phyloP scores from a whole-genome alignment of 176 grass and related monocot genomes.

The Ampelocalamus luodianensis region DNA sequence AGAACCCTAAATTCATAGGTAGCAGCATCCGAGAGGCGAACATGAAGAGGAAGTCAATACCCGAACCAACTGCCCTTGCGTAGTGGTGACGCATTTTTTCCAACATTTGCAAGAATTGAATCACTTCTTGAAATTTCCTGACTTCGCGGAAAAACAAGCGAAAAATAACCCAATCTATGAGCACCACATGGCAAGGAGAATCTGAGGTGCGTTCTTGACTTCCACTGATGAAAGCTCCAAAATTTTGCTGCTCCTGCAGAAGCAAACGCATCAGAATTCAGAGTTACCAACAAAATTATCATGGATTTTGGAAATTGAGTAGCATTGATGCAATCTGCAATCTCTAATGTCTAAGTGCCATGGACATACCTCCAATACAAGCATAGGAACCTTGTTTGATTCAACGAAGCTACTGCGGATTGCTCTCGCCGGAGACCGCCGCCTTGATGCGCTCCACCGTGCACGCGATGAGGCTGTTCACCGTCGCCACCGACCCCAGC shows the following conservation, averaged over 20 bases:
- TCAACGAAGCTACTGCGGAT: conserved; percentile 56
- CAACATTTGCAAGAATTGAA: conserved; percentile 24
- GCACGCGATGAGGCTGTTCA: conserved; percentile 98
- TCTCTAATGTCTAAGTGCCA: not conserved
- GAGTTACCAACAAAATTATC: not conserved
- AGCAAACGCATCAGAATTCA: conserved; percentile 7
- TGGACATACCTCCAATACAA: conserved; percentile 41
- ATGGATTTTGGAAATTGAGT: not conserved
- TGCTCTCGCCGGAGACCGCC: conserved; percentile 68
- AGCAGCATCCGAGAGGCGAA: conserved; percentile 53
- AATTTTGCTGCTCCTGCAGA: conserved; percentile 57
- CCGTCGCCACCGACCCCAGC: conserved; percentile 85
- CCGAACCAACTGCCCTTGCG: conserved; percentile 98
- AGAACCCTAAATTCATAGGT: conserved; percentile 43
- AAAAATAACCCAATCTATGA: conserved; percentile 38
- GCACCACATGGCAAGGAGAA: conserved; percentile 97
- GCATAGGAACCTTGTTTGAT: conserved; percentile 36
- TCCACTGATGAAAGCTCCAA: conserved; percentile 79
- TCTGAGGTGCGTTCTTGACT: conserved; percentile 99
- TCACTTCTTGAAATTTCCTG: conserved; percentile 28
- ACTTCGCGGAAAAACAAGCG: conserved; percentile 14
- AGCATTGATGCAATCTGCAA: not conserved
- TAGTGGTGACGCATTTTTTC: conserved; percentile 63
- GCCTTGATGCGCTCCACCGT: conserved; percentile 96
- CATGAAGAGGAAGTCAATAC: conserved; percentile 89